These are phyloP conservation scores for Chalciporus piperatus DNA, from an alignment of 768 basidiomycete species.

Conservation along the genomic window DNA sequence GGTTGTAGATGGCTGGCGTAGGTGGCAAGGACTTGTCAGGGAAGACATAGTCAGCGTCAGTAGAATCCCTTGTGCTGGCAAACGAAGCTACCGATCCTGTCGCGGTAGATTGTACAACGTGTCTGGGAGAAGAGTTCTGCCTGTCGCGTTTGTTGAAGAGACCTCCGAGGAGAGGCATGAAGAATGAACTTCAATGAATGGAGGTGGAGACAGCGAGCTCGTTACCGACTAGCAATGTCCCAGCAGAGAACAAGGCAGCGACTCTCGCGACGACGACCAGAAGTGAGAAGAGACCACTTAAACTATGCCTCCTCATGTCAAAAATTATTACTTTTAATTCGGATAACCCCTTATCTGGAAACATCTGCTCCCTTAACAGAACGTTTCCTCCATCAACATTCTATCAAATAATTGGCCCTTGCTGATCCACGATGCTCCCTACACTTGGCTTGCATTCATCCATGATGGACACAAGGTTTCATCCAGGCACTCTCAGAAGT, in stretches of 20 bases:
- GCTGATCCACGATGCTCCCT: neutral
- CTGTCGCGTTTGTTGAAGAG: slow-evolving; percentile 27
- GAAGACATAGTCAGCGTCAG: slow-evolving; percentile 34
- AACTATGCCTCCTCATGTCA: neutral
- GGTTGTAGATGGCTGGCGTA: slow-evolving; percentile 18
- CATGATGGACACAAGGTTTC: too few species aligned
- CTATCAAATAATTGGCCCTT: neutral
- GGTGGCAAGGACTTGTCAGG: slow-evolving; percentile 19
- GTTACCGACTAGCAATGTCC: too few species aligned
- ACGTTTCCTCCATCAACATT: neutral
- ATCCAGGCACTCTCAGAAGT: neutral
- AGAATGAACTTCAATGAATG: neutral
- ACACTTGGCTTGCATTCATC: too few species aligned
- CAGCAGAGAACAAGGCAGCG: slow-evolving; percentile 13
- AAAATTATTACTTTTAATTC: neutral
- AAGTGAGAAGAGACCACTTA: too few species aligned
- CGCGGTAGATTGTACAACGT: neutral
- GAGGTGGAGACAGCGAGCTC: slow-evolving; percentile 4
- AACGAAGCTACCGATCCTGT: slow-evolving; percentile 16
- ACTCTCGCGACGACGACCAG: slow-evolving; percentile 2
- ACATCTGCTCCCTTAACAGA: neutral
- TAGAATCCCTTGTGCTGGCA: slow-evolving; percentile 13
- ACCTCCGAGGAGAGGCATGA: slow-evolving; percentile 31
- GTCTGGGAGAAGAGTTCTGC: slow-evolving; percentile 3
- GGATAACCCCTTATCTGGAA: slow-evolving; percentile 5